These are phyloP conservation scores for Dothistroma pini DNA, from an alignment of 2,329 filamentous ascomycete species.

Conservation along the genomic window DNA sequence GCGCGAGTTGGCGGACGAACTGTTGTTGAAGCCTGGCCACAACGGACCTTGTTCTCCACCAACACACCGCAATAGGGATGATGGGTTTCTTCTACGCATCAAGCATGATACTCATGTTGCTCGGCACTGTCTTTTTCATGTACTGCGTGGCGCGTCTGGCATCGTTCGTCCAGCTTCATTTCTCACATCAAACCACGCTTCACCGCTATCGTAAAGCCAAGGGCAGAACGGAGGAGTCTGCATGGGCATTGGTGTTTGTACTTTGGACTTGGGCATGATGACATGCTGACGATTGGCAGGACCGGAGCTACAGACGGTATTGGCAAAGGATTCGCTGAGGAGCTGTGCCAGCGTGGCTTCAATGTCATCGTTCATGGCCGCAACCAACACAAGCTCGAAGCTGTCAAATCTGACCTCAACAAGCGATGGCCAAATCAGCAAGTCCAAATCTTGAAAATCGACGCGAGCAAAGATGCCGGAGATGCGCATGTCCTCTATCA, in stretches of 20 bases:
- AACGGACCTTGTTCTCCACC: not conserved
- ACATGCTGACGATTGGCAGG: constrained; percentile 1
- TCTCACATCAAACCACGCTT: constrained; percentile 25
- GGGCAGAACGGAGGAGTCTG: constrained; percentile 6
- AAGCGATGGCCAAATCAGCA: constrained; percentile 39
- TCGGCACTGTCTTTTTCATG: not conserved
- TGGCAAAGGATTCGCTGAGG: constrained; percentile 49
- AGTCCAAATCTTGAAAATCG: constrained; percentile 37
- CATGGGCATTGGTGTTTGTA: constrained; percentile 19
- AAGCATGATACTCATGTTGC: not conserved
- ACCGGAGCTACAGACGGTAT: constrained; percentile 57
- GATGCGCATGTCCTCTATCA: constrained; percentile 44
- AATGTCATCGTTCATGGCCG: constrained; percentile 58
- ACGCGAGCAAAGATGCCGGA: constrained; percentile 12
- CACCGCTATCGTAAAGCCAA: constrained; percentile 19
- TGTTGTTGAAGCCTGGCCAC: not conserved
- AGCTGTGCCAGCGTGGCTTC: constrained; percentile 53
- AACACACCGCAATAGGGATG: not conserved
- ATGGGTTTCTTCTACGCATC: not conserved
- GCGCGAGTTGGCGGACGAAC: not conserved
- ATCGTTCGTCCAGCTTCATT: constrained; percentile 24
- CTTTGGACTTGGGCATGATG: too few species aligned
- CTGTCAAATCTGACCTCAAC: constrained; percentile 41
- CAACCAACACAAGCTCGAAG: constrained; percentile 47
- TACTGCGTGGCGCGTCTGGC: constrained; percentile 3